Evolutionary conservation across 2,329 filamentous ascomycete species (phyloP).

Genomic region (Mycosphaerelloides madeirae): DNA sequence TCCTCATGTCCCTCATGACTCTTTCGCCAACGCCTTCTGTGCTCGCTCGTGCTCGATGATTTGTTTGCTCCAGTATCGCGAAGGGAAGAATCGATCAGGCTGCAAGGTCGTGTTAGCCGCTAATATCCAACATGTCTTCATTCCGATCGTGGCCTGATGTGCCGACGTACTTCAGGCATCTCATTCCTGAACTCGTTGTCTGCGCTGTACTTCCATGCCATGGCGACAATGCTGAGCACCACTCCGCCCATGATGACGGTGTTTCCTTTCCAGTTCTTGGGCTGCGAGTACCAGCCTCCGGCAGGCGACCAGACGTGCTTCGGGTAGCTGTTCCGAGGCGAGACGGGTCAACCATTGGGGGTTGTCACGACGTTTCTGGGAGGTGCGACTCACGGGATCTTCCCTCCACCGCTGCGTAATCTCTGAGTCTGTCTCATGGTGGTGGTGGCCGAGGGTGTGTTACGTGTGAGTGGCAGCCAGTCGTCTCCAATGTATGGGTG

Average conservation of each 20-base stretch:
- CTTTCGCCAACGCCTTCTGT: conserved; percentile 15
- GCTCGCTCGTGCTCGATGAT: conserved; percentile 63
- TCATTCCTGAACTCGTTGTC: conserved; percentile 66
- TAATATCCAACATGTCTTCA: not conserved
- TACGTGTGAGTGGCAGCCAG: not conserved
- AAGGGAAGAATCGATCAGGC: conserved; percentile 72
- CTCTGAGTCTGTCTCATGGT: conserved; percentile 30
- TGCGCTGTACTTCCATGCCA: conserved; percentile 66
- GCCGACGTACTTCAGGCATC: conserved; percentile 58
- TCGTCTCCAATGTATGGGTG: conserved; percentile 13
- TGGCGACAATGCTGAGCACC: conserved; percentile 62
- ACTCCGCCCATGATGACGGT: conserved; percentile 70
- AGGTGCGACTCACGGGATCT: conserved; percentile 57
- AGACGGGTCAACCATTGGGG: conserved; percentile 19
- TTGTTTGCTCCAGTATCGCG: conserved; percentile 73
- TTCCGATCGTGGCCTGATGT: not conserved
- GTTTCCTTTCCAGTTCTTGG: conserved; percentile 91
- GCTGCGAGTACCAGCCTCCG: conserved; percentile 96
- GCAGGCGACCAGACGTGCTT: conserved; percentile 94
- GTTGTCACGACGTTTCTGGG: not conserved
- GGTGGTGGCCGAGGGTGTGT: conserved; percentile 9
- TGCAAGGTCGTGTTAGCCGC: conserved; percentile 17
- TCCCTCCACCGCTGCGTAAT: conserved; percentile 68
- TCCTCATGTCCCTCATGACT: conserved; percentile 3
- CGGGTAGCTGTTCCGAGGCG: conserved; percentile 23